These are phyloP conservation scores for Elongisporangium undulatum DNA, from an alignment of 352 stramenopile species.

Conservation along the genomic window DNA sequence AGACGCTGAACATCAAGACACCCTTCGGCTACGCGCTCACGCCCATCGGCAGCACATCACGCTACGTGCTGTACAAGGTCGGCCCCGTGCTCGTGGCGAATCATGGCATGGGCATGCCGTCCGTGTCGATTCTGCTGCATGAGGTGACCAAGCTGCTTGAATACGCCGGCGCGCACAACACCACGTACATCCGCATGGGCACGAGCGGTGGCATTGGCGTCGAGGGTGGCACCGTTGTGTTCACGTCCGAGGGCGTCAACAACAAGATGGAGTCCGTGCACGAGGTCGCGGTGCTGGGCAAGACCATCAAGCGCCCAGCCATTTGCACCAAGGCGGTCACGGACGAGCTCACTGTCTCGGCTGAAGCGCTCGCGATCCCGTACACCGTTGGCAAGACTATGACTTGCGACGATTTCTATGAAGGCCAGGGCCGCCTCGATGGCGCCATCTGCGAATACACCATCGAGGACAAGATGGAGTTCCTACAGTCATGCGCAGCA, in stretches of 20 bases:
- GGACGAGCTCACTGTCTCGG: conserved; percentile 43
- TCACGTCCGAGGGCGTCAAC: conserved; percentile 82
- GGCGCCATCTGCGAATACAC: conserved; percentile 80
- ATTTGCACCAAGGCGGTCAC: conserved; percentile 52
- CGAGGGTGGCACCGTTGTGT: conserved; percentile 71
- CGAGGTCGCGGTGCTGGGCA: conserved; percentile 58
- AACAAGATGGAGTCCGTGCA: conserved; percentile 67
- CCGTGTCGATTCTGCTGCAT: conserved; percentile 77
- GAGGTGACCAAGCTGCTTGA: conserved; percentile 83
- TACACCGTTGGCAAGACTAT: conserved; percentile 77
- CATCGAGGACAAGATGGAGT: conserved; percentile 71
- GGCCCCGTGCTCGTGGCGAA: conserved; percentile 73
- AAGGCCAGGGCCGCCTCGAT: conserved; percentile 78
- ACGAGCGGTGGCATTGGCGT: conserved; percentile 77
- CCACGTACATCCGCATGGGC: conserved; percentile 77
- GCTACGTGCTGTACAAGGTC: conserved; percentile 82
- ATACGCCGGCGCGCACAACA: conserved; percentile 51
- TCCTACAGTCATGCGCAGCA: conserved; percentile 46
- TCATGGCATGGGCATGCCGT: conserved; percentile 80
- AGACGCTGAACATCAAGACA: conserved; percentile 45
- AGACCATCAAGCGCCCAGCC: conserved; percentile 41
- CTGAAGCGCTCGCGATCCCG: conserved; percentile 44
- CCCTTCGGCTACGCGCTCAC: conserved; percentile 61
- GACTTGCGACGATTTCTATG: conserved; percentile 85
- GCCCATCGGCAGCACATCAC: conserved; percentile 62